Evolutionary conservation across 176 grass and related monocot species (phyloP).

Genomic region (Rhynchospora pubera): DNA sequence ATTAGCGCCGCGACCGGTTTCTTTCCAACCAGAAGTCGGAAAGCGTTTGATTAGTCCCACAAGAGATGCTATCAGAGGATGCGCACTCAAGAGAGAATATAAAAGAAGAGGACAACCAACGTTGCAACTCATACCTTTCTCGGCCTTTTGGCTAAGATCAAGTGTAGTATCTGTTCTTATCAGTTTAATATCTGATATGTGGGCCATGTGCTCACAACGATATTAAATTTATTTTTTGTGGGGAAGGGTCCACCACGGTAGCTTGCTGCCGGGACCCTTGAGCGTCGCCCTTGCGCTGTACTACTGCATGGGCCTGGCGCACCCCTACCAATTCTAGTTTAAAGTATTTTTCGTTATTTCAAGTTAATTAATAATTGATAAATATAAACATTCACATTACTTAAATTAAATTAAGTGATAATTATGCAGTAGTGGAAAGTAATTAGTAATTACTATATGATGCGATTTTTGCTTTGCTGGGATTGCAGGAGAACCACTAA

Average conservation of each 20-base stretch:
- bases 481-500: no score
- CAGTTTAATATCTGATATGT: conserved; percentile 61
- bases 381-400: no score
- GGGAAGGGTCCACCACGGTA: not conserved
- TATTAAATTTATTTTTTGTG: conserved; percentile 16
- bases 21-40: not conserved
- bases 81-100: not conserved
- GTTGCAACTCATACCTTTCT: conserved; percentile 35
- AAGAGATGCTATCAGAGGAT: not conserved
- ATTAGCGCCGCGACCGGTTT: not conserved
- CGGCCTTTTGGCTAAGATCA: conserved; percentile 59
- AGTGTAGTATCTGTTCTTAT: conserved; percentile 62
- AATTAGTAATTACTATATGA: no score
- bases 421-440: no score
- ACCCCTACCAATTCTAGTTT: not conserved
- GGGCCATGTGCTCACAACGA: conserved; percentile 12
- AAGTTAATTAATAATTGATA: no score
- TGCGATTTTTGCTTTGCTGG: no score
- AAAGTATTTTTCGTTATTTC: not conserved
- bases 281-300: not conserved
- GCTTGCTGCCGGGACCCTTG: not conserved
- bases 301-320: conserved; percentile 9
- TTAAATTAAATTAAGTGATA: no score
- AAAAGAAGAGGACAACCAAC: not conserved
- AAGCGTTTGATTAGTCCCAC: not conserved